Percentiles rank a stretch among this genome's conserved stretches.
Conservation (phyloP, 495 filamentous ascomycete genomes). For the Usnea hakonensis region DNA sequence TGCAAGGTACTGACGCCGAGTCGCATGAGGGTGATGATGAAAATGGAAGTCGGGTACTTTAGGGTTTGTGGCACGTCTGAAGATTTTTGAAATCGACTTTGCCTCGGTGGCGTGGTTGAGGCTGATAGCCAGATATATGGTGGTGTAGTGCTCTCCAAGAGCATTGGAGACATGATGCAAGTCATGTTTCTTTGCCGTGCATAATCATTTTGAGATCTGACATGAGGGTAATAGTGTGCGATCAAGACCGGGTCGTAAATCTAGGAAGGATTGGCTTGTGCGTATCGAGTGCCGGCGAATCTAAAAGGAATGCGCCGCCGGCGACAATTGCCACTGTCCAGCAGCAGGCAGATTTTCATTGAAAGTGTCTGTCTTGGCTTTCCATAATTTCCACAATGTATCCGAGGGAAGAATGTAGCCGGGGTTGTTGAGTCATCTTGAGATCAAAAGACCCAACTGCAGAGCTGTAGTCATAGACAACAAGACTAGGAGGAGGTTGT, state of each 20-base stretch:
- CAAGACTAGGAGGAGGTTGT: background rate
- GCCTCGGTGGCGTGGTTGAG: background rate
- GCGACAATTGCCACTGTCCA: constrained; percentile 5
- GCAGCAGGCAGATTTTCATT: background rate
- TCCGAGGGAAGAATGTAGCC: background rate
- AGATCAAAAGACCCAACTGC: background rate
- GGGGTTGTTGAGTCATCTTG: background rate
- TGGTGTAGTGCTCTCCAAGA: background rate
- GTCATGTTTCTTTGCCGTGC: constrained; percentile 11
- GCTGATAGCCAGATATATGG: background rate
- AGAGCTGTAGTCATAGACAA: background rate
- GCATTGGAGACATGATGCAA: constrained; percentile 5
- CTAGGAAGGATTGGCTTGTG: background rate
- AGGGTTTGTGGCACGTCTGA: background rate
- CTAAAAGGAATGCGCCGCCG: background rate
- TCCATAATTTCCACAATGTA: background rate
- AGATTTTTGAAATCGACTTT: background rate
- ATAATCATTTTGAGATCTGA: constrained; percentile 5
- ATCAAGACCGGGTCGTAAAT: background rate
- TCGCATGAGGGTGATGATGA: background rate
- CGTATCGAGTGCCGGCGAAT: background rate
- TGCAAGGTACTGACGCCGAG: background rate
- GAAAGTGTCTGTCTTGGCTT: background rate
- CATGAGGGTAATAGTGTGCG: background rate
- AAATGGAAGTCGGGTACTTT: too few relatives aligned